Evolutionary conservation across 169 alveolate species (phyloP).

Genomic region (Cryptosporidium xiaoi): DNA sequence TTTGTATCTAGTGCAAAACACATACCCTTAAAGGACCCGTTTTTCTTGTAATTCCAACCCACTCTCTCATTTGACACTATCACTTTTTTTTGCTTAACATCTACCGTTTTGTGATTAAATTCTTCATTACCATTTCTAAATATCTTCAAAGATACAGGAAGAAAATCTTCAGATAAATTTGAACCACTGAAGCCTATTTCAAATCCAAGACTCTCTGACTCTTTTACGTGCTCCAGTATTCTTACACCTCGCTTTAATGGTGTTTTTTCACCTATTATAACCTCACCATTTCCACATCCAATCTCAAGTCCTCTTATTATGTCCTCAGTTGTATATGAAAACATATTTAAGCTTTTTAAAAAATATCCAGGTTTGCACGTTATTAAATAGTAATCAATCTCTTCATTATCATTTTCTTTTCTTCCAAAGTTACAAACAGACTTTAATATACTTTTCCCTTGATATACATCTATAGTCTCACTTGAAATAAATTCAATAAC

Average conservation of each 20-base stretch:
- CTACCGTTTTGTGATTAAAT: conserved; percentile 42
- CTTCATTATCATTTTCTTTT: conserved; percentile 1
- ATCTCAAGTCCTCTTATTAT: conserved; percentile 40
- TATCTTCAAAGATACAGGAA: conserved; percentile 17
- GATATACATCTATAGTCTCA: conserved; percentile 39
- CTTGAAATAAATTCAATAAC: conserved; percentile 43
- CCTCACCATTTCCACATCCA: conserved; percentile 62
- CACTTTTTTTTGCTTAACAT: conserved; percentile 16
- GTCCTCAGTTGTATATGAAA: conserved; percentile 29
- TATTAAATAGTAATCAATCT: conserved; percentile 31
- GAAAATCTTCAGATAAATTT: conserved; percentile 30
- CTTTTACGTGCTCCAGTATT: conserved; percentile 27
- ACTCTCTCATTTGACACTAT: conserved; percentile 16
- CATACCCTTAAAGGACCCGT: conserved; percentile 55
- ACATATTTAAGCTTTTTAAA: conserved; percentile 24
- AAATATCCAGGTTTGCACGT: conserved; percentile 69
- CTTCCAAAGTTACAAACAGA: conserved; percentile 28
- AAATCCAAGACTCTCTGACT: conserved; percentile 33
- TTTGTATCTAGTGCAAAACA: conserved; percentile 57
- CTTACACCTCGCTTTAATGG: conserved; percentile 18
- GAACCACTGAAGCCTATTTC: conserved; percentile 38
- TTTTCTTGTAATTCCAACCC: conserved; percentile 10
- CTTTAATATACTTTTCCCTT: conserved; percentile 45
- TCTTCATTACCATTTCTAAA: neutral
- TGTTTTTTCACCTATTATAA: conserved; percentile 50